phyloP scores from a whole-genome alignment of 1,284 basidiomycete species.

The Rhodotorula glutinis region DNA sequence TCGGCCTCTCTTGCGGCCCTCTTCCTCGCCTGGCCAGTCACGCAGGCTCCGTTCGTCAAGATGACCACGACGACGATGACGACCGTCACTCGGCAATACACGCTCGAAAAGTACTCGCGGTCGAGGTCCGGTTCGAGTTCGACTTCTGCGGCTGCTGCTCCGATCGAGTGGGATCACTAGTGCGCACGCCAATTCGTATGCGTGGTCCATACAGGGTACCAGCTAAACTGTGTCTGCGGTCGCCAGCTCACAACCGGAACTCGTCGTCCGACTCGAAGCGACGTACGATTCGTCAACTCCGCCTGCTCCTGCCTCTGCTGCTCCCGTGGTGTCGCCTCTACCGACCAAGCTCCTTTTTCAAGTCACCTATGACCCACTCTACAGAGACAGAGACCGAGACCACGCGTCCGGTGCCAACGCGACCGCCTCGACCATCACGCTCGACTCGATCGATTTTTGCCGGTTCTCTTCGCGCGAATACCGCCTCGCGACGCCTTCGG shows the following conservation, averaged over 20 bases:
- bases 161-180: slow-evolving; percentile 2
- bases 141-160: neutral
- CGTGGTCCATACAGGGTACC: no score
- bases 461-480: slow-evolving; percentile 11
- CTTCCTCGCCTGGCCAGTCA: neutral
- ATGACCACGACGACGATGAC: neutral
- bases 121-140: neutral
- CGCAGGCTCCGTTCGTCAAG: neutral
- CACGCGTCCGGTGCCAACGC: slow-evolving; percentile 1
- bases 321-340: neutral
- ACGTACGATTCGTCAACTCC: neutral
- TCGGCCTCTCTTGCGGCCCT: no score
- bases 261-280: slow-evolving; percentile 9
- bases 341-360: slow-evolving; percentile 10
- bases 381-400: slow-evolving; percentile 6
- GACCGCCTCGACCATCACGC: neutral
- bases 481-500: slow-evolving; percentile 1
- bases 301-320: neutral
- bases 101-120: slow-evolving; percentile 4
- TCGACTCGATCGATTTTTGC: slow-evolving; percentile 26
- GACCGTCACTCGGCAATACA: neutral
- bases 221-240: no score
- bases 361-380: slow-evolving; percentile 16
- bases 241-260: slow-evolving; percentile 7
- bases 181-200: no score